Base-by-base conservation (phyloP, 2,329 filamentous ascomycete species). In the Apiospora phragmitis region DNA sequence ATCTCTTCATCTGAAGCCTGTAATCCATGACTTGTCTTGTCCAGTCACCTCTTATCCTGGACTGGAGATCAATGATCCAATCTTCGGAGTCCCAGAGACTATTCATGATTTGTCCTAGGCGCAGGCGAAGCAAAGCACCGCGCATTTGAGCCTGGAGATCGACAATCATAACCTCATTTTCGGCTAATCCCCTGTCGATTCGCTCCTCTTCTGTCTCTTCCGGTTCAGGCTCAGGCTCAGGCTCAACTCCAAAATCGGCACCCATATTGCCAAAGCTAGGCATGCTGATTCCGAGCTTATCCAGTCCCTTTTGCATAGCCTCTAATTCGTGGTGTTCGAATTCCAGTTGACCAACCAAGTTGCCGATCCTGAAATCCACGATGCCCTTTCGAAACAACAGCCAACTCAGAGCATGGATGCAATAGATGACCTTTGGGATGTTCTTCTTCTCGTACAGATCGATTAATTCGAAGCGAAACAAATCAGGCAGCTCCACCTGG, bases 361-460 rank as follows among this genome's bases (percentile, higher is more conserved):
- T 99, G 21, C 95, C 96, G 77, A 99, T 99, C 11, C 95, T 91
- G 81, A 99, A 98, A 78, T 95, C 92, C 49, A 98, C 93, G 73
- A 98, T 94, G 1, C 96, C 95, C 80, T 98, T 96, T 67, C 96
- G 92, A 81, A 94, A 98, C 14, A 99, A 86, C n/a, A 99, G 87
- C 94, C 95, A 99, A 80, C 95, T 98, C 24, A 99, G 85, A 0
- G 96, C 96, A 78, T 99, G 96, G 68, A 99, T 96, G 79, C 96
- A 99, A 83, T 99, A 97, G 73, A 99, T 99, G 79, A 98, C 97
- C 81, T 98, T 99, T 4, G 96, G 96, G 1, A 98, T 97, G 77
- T 99, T 99, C 83, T 99, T 99, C 86, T 98, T 99, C 82, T 99
- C 97, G 84, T 99, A 99, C 16, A 99, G 84, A 81, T 99, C 96